Percentiles rank a stretch among this genome's conserved stretches.
Evolutionary conservation across 306 rosid species (phyloP).

Genomic region (Chamaecrista fasciculata): DNA sequence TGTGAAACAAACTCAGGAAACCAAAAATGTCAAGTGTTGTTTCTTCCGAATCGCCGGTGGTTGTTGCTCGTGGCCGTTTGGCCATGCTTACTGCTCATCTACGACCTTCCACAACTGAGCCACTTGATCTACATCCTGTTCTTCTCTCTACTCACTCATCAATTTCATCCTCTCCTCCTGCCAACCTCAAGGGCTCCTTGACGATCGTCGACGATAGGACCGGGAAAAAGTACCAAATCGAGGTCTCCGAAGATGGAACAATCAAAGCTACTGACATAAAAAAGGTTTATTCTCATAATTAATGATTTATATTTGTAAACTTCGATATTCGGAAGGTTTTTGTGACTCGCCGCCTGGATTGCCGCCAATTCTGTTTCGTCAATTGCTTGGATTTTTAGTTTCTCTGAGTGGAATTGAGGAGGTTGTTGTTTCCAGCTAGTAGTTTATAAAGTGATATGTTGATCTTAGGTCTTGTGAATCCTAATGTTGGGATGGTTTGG

Average conservation of each 20-base stretch:
- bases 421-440: background rate
- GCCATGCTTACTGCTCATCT: constrained; percentile 72
- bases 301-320: background rate
- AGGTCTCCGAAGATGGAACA: constrained; percentile 69
- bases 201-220: constrained; percentile 78
- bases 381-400: constrained; percentile 8
- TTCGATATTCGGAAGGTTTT: background rate
- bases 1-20: background rate
- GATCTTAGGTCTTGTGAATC: background rate
- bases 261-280: constrained; percentile 74
- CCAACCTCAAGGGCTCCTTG: constrained; percentile 52
- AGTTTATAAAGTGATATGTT: background rate
- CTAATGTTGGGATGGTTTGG: background rate
- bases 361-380: constrained; percentile 11
- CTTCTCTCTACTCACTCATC: constrained; percentile 43
- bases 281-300: constrained; percentile 50
- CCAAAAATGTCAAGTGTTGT: constrained; percentile 41
- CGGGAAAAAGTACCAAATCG: constrained; percentile 64
- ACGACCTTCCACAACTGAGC: constrained; percentile 37
- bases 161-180: constrained; percentile 42
- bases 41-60: constrained; percentile 34
- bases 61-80: constrained; percentile 61
- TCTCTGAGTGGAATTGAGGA: background rate
- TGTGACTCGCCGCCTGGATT: background rate
- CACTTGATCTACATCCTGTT: constrained; percentile 39